Evolutionary conservation across 1,139 yeast species (phyloP), one percentile per base, ranked within the genome.

Genomic region (Yamadazyma siamensis): DNA sequence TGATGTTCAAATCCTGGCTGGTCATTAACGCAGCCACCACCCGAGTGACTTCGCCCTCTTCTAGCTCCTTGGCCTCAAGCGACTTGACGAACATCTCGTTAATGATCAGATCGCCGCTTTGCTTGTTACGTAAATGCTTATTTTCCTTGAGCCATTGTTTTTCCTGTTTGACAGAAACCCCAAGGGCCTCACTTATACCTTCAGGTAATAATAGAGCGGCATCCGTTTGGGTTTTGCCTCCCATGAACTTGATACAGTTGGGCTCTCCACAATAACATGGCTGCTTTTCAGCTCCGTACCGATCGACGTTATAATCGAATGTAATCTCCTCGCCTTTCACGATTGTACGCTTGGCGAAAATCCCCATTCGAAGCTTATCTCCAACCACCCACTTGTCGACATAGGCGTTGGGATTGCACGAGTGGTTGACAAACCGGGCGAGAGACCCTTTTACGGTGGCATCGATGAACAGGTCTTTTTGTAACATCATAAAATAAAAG

Each of bases 301-400:
- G 69, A 57, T 91, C 98, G 16, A 91, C 97, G 51, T 91, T 91
- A 56, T 91, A 91, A 58, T 91, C 96, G 60, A 91, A 86, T 0
- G 96, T 86, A 41, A 91, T 78, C 54, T 91, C 98, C 56, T 91
- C 97, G 28, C 96, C 96, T 34, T 59, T 58, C n/a, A 46, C 36
- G 33, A 91, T 86, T 20, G 65, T 59, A 41, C 95, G 66, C 46
- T 84, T 83, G 32, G 96, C 86, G 55, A 91, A 91, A 15, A 91
- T 85, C 22, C 98, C 98, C 97, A 91, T 91, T 45, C 88, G 72
- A 38, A 87, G 68, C 52, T 85, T 83, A 41, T 84, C 86, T 13
- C 89, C 91, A 11, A 91, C 97, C 13, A 88, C 94, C 98, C 98
- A 91, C 61, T 91, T 91, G 56, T 89, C 96, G 25, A 91, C 95